Evolutionary conservation across 2,329 filamentous ascomycete genomes (phyloP).

Genomic region (Tolypocladium guangdongense): DNA sequence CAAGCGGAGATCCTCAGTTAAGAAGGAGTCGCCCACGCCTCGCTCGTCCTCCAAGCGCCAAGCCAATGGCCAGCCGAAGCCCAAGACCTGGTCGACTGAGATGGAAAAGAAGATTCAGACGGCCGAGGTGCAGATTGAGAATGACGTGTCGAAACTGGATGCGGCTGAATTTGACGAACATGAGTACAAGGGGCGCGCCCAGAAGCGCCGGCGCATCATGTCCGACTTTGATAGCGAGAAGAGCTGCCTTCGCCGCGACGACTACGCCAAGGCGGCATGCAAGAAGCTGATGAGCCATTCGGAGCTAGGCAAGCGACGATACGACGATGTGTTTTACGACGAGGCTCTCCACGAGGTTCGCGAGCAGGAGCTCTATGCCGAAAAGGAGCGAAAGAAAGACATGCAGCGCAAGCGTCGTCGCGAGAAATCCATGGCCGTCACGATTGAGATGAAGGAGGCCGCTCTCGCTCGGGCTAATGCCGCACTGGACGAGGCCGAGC

Average conservation of each 20-base stretch:
- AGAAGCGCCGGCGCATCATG: constrained; percentile 60
- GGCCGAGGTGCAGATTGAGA: constrained; percentile 30
- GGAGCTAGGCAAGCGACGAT: constrained; percentile 62
- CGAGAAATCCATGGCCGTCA: constrained; percentile 91
- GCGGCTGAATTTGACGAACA: constrained; percentile 30
- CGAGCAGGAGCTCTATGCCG: constrained; percentile 78
- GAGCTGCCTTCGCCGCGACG: constrained; percentile 49
- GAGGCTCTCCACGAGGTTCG: constrained; percentile 79
- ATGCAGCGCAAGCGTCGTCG: constrained; percentile 96
- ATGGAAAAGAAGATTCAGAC: constrained; percentile 31
- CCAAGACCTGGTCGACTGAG: constrained; percentile 51
- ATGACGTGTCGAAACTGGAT: constrained; percentile 34
- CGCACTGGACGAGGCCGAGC: constrained; percentile 73
- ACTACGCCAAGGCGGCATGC: constrained; percentile 47
- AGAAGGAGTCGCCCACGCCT: constrained; percentile 34
- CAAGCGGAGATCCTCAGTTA: constrained; percentile 38
- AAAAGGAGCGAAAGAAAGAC: constrained; percentile 99
- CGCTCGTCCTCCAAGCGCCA: constrained; percentile 46
- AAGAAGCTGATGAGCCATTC: constrained; percentile 59
- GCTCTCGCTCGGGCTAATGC: constrained; percentile 68
- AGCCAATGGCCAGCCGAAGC: constrained; percentile 49
- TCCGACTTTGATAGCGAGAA: constrained; percentile 51
- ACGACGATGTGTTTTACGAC: constrained; percentile 65
- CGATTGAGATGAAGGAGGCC: constrained; percentile 80
- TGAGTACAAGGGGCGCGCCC: constrained; percentile 42